Evolutionary conservation across 805 yeast genomes (phyloP).

Genomic region (Yarrowia sp.): DNA sequence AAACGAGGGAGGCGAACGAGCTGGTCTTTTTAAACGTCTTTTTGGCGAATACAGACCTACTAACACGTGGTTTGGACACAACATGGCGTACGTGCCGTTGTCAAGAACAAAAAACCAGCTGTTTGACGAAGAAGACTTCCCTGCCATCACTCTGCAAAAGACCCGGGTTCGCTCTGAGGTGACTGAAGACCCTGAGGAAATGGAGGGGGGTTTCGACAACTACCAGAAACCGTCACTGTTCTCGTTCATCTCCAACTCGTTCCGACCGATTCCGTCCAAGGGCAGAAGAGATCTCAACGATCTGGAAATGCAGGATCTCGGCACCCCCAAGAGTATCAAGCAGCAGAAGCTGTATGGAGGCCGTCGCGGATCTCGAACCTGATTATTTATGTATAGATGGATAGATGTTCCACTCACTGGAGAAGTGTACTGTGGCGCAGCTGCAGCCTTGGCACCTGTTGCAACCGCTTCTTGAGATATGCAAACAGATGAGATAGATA

Average conservation of each 20-base stretch:
- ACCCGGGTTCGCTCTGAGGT: background rate
- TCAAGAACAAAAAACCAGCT: conserved; percentile 5
- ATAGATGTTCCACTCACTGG: too few relatives aligned
- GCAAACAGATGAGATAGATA: background rate
- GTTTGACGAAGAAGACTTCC: conserved; percentile 18
- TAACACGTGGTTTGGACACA: conserved; percentile 6
- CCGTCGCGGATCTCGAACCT: background rate
- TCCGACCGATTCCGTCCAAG: conserved; percentile 1
- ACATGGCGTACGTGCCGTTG: conserved; percentile 10
- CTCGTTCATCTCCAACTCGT: conserved; percentile 10
- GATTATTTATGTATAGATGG: conserved; percentile 12
- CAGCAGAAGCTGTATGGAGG: conserved; percentile 16
- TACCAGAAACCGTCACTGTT: conserved; percentile 4
- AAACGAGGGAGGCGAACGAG: background rate
- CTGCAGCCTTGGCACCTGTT: too few relatives aligned
- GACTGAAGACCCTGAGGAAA: background rate
- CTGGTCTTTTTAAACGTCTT: conserved; percentile 1
- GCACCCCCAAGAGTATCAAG: conserved; percentile 20
- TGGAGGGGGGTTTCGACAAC: conserved; percentile 12
- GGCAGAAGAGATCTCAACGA: conserved; percentile 10
- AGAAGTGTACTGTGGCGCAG: too few relatives aligned
- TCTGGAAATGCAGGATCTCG: conserved; percentile 14
- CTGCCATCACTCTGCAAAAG: background rate
- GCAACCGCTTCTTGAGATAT: too few relatives aligned
- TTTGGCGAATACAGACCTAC: conserved; percentile 19